A percentile compares a stretch with the other conserved stretches of the same genome.
phyloP scores from a whole-genome alignment of 129 eudicot species.

The Artemisia tridentata region DNA sequence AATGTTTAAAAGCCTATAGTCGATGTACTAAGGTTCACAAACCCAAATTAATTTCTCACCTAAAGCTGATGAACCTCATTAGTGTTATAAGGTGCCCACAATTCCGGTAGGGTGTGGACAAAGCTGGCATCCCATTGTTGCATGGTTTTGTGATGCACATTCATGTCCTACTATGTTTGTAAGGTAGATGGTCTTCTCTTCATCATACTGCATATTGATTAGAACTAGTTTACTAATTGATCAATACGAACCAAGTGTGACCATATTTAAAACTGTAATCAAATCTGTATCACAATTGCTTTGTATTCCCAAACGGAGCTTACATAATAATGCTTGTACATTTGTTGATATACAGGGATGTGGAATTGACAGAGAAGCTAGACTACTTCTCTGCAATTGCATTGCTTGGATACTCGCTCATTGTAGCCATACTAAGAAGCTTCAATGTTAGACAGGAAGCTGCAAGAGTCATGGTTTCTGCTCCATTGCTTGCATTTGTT shows the following conservation, averaged over 20 bases:
- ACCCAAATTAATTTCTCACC: too few relatives aligned
- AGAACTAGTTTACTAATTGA: neutral
- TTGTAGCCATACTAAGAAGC: constrained; percentile 69
- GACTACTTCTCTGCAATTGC: constrained; percentile 82
- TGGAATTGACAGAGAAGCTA: constrained; percentile 71
- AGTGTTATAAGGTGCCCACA: too few relatives aligned
- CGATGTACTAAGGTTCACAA: too few relatives aligned
- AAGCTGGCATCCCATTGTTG: too few relatives aligned
- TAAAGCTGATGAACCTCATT: too few relatives aligned
- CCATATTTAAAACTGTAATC: neutral
- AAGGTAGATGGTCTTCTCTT: too few relatives aligned
- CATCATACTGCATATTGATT: neutral
- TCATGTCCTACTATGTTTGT: too few relatives aligned
- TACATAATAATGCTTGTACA: neutral
- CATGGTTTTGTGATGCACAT: too few relatives aligned
- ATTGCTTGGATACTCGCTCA: constrained; percentile 77
- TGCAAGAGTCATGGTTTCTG: constrained; percentile 89
- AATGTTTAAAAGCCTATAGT: too few relatives aligned
- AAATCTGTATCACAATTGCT: neutral
- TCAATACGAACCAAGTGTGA: neutral
- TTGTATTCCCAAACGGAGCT: constrained; percentile 6
- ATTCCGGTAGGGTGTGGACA: too few relatives aligned
- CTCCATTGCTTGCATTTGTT: constrained; percentile 74
- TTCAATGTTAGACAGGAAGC: constrained; percentile 70
- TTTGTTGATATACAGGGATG: constrained; percentile 54